phyloP scores from a whole-genome alignment of 2,329 filamentous ascomycete species.

The Podosphaera aphanis region DNA sequence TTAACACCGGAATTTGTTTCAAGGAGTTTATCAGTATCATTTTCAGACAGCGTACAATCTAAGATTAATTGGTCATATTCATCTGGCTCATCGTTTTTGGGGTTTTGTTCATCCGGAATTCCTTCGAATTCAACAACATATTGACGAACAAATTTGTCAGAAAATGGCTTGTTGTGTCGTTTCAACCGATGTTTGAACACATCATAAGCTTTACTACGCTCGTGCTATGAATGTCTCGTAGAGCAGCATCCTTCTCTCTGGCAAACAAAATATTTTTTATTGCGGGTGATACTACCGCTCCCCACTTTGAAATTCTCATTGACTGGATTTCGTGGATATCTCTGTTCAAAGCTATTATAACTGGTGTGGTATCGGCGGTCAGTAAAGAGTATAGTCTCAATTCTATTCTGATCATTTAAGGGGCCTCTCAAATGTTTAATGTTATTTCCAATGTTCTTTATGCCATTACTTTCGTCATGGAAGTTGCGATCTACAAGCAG shows the following conservation, averaged over 20 bases:
- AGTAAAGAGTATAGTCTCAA: neutral
- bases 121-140: neutral
- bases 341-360: neutral
- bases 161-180: neutral
- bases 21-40: neutral
- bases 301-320: neutral
- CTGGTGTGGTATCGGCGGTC: conserved; percentile 1
- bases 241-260: conserved; percentile 1
- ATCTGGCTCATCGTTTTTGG: neutral
- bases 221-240: neutral
- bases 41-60: neutral
- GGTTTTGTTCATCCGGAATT: neutral
- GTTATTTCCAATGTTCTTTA: neutral
- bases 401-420: neutral
- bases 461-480: neutral
- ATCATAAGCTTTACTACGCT: neutral
- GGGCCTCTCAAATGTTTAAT: neutral
- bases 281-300: neutral
- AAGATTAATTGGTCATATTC: conserved; percentile 1
- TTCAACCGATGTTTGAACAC: neutral
- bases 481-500: neutral
- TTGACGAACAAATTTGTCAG: neutral
- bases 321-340: neutral
- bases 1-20: neutral
- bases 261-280: conserved; percentile 1